These are phyloP conservation scores for Berkeleyomyces basicola DNA, from an alignment of 2,329 filamentous ascomycete species.

Conservation along the genomic window DNA sequence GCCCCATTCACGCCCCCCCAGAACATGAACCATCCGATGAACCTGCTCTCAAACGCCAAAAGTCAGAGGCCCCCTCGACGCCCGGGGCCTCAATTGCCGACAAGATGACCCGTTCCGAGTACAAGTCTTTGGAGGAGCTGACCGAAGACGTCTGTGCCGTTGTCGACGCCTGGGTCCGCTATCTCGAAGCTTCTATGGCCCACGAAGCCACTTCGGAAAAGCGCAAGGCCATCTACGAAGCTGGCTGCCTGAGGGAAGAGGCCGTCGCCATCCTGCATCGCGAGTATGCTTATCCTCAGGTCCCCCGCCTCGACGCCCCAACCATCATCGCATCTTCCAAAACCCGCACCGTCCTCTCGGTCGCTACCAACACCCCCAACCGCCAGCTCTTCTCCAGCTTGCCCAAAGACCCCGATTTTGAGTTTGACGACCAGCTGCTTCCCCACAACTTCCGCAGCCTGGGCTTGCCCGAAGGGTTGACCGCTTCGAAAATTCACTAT, in stretches of 20 bases:
- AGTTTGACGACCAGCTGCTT: constrained; percentile 18
- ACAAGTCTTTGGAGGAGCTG: constrained; percentile 48
- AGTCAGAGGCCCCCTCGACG: constrained; percentile 29
- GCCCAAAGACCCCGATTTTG: constrained; percentile 23
- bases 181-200: constrained; percentile 26
- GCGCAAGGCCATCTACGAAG: constrained; percentile 13
- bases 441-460: constrained; percentile 39
- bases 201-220: constrained; percentile 14
- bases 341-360: constrained; percentile 45
- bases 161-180: constrained; percentile 31
- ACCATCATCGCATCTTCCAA: constrained; percentile 2
- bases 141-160: constrained; percentile 38
- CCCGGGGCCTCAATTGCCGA: constrained; percentile 32
- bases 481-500: constrained; percentile 23
- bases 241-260: constrained; percentile 24
- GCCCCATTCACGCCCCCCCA: constrained; percentile 36
- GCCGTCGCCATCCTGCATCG: constrained; percentile 46
- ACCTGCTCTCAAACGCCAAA: constrained; percentile 44
- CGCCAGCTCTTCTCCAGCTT: constrained; percentile 78
- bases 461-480: constrained; percentile 57
- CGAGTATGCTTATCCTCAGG: constrained; percentile 36
- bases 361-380: constrained; percentile 58
- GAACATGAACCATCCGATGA: constrained; percentile 33
- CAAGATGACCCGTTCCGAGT: constrained; percentile 34
- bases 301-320: constrained; percentile 1